Evolutionary conservation across 768 basidiomycete species (phyloP).

Genomic region (Cystobasidium onofrii): DNA sequence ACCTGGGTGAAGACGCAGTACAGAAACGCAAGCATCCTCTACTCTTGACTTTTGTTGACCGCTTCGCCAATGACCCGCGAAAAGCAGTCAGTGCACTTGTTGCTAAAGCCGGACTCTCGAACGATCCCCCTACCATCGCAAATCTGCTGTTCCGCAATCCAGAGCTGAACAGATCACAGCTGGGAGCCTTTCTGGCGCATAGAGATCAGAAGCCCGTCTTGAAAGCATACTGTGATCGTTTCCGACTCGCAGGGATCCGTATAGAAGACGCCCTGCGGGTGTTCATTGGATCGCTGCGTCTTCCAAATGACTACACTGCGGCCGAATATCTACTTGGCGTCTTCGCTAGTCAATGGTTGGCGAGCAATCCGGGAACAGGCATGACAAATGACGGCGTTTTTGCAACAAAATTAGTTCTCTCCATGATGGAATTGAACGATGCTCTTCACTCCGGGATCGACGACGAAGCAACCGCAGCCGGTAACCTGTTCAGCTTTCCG

Average conservation of each 20-base stretch:
- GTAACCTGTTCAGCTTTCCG: slow-evolving; percentile 41
- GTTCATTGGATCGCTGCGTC: slow-evolving; percentile 72
- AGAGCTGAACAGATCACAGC: slow-evolving; percentile 69
- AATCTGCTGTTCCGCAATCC: slow-evolving; percentile 64
- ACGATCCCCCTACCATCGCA: slow-evolving; percentile 67
- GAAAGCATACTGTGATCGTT: slow-evolving; percentile 75
- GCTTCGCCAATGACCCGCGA: slow-evolving; percentile 73
- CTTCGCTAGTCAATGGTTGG: slow-evolving; percentile 82
- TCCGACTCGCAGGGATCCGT: slow-evolving; percentile 71
- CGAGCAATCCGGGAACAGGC: slow-evolving; percentile 69
- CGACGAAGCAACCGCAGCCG: slow-evolving; percentile 7
- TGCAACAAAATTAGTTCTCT: slow-evolving; percentile 55
- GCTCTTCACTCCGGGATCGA: slow-evolving; percentile 55
- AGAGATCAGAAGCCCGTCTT: slow-evolving; percentile 66
- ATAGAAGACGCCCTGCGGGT: slow-evolving; percentile 82
- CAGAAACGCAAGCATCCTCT: slow-evolving; percentile 52
- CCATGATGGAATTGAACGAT: slow-evolving; percentile 81
- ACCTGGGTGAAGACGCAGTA: slow-evolving; percentile 38
- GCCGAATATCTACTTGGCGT: slow-evolving; percentile 69
- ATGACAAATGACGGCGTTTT: slow-evolving; percentile 39
- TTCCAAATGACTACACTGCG: slow-evolving; percentile 51
- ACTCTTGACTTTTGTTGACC: slow-evolving; percentile 64
- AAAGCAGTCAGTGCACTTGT: slow-evolving; percentile 66
- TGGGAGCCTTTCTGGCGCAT: slow-evolving; percentile 75
- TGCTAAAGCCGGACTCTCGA: slow-evolving; percentile 53